Percentiles rank a stretch among this genome's conserved stretches.
These are phyloP conservation scores for Tulasnella sp. DNA, from an alignment of 768 basidiomycete genomes.

Conservation along the genomic window DNA sequence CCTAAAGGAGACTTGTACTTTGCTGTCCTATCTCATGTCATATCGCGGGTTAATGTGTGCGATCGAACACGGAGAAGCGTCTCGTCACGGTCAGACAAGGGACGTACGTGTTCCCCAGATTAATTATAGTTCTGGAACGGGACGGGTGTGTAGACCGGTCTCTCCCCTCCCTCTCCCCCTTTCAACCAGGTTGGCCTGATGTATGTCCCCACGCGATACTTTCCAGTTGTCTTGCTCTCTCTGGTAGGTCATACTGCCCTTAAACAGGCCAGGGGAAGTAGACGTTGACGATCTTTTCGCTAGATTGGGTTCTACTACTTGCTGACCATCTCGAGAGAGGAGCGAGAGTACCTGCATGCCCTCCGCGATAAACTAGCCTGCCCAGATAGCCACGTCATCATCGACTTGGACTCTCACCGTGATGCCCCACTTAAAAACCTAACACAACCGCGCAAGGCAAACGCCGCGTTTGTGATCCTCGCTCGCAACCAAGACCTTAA, in stretches of 20 bases:
- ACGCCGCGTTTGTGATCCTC: constrained; percentile 79
- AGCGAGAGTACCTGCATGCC: constrained; percentile 48
- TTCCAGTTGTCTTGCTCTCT: constrained; percentile 47
- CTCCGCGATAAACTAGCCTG: constrained; percentile 32
- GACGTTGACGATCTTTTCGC: constrained; percentile 10
- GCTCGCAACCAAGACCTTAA: constrained; percentile 60
- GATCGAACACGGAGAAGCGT: not conserved
- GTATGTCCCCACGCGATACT: constrained; percentile 61
- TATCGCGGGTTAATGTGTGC: not conserved
- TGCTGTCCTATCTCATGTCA: not conserved
- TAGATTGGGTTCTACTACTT: constrained; percentile 58
- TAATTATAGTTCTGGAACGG: not conserved
- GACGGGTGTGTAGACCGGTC: not conserved
- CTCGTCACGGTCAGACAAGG: not conserved
- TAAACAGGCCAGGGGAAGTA: constrained; percentile 20
- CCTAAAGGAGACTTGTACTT: not conserved
- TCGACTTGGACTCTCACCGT: constrained; percentile 52
- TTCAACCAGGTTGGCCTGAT: constrained; percentile 35
- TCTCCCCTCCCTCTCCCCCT: not conserved
- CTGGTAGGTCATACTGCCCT: constrained; percentile 42
- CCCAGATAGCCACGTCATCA: constrained; percentile 54
- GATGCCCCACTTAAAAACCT: constrained; percentile 38
- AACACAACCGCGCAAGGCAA: constrained; percentile 56
- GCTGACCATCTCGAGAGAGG: constrained; percentile 50
- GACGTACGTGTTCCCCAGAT: not conserved